These are phyloP conservation scores for Opeltia flavorubescens DNA, from an alignment of 495 filamentous ascomycete species.

Conservation along the genomic window DNA sequence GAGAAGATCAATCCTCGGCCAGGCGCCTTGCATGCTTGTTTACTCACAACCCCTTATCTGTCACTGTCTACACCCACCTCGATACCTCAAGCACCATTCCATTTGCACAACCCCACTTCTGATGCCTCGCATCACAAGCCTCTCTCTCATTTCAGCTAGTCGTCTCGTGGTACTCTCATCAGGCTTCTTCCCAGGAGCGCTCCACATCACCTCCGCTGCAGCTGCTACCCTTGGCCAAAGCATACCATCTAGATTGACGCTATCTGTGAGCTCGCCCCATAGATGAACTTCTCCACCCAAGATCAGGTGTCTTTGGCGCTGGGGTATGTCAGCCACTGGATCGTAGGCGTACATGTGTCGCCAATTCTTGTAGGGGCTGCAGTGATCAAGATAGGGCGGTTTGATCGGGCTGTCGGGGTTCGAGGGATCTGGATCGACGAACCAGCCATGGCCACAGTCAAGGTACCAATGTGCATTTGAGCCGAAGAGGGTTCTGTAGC, in stretches of 20 bases:
- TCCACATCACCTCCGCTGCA: constrained; percentile 66
- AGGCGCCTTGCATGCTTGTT: too few species aligned
- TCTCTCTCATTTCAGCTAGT: constrained; percentile 56
- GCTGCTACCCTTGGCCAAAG: constrained; percentile 37
- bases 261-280: constrained; percentile 67
- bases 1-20: too few species aligned
- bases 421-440: constrained; percentile 6
- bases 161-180: constrained; percentile 41
- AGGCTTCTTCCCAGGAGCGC: constrained; percentile 48
- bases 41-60: not conserved
- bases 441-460: constrained; percentile 28
- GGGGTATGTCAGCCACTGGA: constrained; percentile 42
- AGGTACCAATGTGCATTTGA: constrained; percentile 51
- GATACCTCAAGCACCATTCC: constrained; percentile 34
- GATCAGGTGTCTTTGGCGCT: constrained; percentile 42
- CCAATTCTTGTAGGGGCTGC: constrained; percentile 60
- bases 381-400: constrained; percentile 59
- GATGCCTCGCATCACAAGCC: constrained; percentile 51
- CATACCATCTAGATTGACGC: constrained; percentile 42
- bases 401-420: constrained; percentile 6
- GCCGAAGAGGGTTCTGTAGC: constrained; percentile 53
- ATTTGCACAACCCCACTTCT: constrained; percentile 43
- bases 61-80: constrained; percentile 7
- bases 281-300: constrained; percentile 62
- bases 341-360: constrained; percentile 60